Base-by-base conservation (phyloP, 768 basidiomycete species). In the Lactifluus hygrophoroides region DNA sequence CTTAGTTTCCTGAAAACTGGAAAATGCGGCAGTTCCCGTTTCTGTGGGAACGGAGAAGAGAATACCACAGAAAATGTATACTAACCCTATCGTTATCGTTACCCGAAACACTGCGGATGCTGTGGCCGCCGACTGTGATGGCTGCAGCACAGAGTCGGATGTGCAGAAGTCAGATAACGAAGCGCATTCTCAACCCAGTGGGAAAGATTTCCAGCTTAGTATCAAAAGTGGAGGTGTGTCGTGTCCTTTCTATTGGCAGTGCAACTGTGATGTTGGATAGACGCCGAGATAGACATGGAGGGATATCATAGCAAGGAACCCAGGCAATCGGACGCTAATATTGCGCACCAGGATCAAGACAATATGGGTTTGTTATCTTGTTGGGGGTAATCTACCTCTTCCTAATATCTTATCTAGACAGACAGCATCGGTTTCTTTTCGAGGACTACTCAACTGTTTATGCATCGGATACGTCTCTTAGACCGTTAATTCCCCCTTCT, bases 251-350 rank as follows among this genome's bases (percentile, higher is more conserved):
- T 13, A 7, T 5, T 45, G 9, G 16, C 5, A 28, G 5, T 9
- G 32, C 28, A 53, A 30, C 23, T 43, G 55, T 10, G 47, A 56
- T 28, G 19, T 51, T 16, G 8, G 34, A 8, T 61, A 90, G 90
- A 85, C 63, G 76, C 94, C 48, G 86, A 89, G 16, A 76, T 94
- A 32, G 93, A 96, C 65, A 81, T 83, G 66, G 82, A 84, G 53
- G 93, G 92, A 0, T 95, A 95, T 69, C 86, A 90, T 69, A 73
- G 80, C 0, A 67, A 69, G 27, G 35, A 56, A 1, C 17, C 28
- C 16, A n/a, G n/a, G n/a, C n/a, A n/a, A n/a, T 25, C 32, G 21
- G 49, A 49, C 30, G 4, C 55, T 25, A 32, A 30, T 11, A 14
- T 28, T 3, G 9, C 7, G 30, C 28, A 32, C 3, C 40, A 42